Percentiles rank a stretch among this genome's conserved stretches.
Conservation (phyloP, 1,284 basidiomycete species). For the Ganoderma sinense region DNA sequence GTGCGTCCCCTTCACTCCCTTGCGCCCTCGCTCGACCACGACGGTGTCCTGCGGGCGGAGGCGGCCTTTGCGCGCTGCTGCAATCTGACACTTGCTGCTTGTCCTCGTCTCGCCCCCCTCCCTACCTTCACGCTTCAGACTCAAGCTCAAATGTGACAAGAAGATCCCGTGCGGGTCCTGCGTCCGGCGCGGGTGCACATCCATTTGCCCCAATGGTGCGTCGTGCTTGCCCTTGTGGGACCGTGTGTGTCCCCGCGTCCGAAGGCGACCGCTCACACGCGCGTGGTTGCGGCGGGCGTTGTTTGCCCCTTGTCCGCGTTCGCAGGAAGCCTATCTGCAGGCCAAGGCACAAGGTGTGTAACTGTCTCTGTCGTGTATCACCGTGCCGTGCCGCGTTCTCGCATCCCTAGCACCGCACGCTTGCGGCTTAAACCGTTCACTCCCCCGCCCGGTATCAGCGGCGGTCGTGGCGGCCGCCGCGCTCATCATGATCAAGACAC, state of each 20-base stretch:
- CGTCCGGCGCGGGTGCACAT: constrained; percentile 74
- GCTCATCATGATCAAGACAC: neutral
- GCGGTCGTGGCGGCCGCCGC: neutral
- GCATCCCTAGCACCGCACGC: neutral
- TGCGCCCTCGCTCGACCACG: neutral
- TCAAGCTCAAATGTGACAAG: constrained; percentile 82
- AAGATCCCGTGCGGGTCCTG: constrained; percentile 79
- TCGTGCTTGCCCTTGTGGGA: constrained; percentile 12
- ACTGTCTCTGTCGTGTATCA: neutral
- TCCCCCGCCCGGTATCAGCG: neutral
- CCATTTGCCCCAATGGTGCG: constrained; percentile 76
- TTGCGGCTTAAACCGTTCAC: neutral
- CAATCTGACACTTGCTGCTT: neutral
- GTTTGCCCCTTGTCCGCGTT: constrained; percentile 53
- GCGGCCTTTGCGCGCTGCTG: neutral
- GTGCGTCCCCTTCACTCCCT: constrained; percentile 43
- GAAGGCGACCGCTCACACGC: constrained; percentile 57
- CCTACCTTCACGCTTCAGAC: constrained; percentile 43
- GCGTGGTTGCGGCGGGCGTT: constrained; percentile 30
- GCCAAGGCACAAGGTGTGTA: constrained; percentile 41
- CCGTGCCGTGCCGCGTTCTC: neutral
- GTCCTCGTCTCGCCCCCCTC: neutral
- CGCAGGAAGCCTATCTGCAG: constrained; percentile 40
- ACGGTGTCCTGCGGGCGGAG: neutral
- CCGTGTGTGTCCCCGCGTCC: constrained; percentile 3